phyloP scores from a whole-genome alignment of 2,329 filamentous ascomycete genomes.

The Fusarium proliferatum region DNA sequence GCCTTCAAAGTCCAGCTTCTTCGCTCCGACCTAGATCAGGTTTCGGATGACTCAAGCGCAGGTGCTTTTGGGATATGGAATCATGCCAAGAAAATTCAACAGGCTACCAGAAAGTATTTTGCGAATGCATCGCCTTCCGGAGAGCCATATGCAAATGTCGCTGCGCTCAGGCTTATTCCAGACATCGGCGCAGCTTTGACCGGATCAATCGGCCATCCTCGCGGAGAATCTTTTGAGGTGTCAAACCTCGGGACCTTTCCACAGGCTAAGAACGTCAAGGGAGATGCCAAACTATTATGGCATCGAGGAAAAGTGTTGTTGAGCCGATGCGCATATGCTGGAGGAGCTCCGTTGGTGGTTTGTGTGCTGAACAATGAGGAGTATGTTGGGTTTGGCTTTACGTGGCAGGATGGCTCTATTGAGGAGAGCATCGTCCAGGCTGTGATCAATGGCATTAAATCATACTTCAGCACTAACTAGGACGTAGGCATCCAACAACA shows the following conservation, averaged over 20 bases:
- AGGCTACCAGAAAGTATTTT: slow-evolving; percentile 3
- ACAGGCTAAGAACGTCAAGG: not conserved
- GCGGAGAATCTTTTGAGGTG: slow-evolving; percentile 9
- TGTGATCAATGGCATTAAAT: not conserved
- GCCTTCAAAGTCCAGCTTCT: not conserved
- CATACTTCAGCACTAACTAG: not conserved
- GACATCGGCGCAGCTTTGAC: not conserved
- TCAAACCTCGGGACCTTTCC: not conserved
- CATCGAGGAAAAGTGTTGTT: not conserved
- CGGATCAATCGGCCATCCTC: not conserved
- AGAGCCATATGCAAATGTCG: not conserved
- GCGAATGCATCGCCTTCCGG: not conserved
- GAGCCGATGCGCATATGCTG: slow-evolving; percentile 8
- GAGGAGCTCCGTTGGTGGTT: not conserved
- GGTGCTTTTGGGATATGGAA: not conserved
- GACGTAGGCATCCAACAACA: too few relatives aligned
- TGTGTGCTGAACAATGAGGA: not conserved
- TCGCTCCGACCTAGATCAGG: not conserved
- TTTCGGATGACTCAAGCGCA: not conserved
- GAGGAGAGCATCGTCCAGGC: not conserved
- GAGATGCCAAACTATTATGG: not conserved
- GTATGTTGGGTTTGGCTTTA: slow-evolving; percentile 1
- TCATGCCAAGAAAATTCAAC: not conserved
- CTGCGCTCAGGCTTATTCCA: not conserved
- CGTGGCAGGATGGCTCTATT: slow-evolving; percentile 1